Evolutionary conservation across 1,284 basidiomycete genomes (phyloP), one percentile per base, ranked within the genome.

Genomic region (Termitomyces sp.): DNA sequence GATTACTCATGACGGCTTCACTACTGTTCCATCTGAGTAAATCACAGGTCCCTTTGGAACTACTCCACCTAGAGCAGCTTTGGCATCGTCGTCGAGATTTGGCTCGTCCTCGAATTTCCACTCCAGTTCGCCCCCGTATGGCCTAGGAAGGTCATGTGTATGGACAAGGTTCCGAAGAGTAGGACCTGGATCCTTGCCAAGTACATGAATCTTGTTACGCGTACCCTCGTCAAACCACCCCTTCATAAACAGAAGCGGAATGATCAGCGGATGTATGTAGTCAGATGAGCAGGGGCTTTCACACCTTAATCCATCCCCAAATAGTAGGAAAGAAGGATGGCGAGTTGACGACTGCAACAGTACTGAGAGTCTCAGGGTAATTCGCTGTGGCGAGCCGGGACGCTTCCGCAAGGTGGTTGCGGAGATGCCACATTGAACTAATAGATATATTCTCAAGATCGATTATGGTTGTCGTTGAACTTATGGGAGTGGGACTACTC

Each of bases 201-300:
- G 68, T 13, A 90, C 73, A 60, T 85, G 78, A 19, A 90, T 80
- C 71, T 90, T 90, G 55, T 75, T 76, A 6, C 84, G 76, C 5
- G 88, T 90, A 42, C 77, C 79, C 65, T 86, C 83, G 62, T 90
- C 88, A 63, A 90, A 90, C 84, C 85, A 89, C 18, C 75, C 78
- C 83, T 67, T 19, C 24, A 33, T 6, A 33, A 16, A 18, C 24
- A 51, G 47, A 28, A 24, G 35, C 38, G 40, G 16, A 43, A 30
- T 5, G 55, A 18, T 46, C 6, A 37, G 34, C 18, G 9, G 11
- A 19, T 31, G n/a, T 19, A 9, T 5, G n/a, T 26, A n/a, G 18
- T 14, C 37, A 34, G 11, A 30, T 6, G 3, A 16, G 3, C 11
- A 44, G 40, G 24, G 14, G 3, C 18, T n/a, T 24, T 3, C 37